A percentile compares a stretch with the other conserved stretches of the same genome.
Conservation (phyloP, 2,329 filamentous ascomycete species). For the Diaporthe sp. region DNA sequence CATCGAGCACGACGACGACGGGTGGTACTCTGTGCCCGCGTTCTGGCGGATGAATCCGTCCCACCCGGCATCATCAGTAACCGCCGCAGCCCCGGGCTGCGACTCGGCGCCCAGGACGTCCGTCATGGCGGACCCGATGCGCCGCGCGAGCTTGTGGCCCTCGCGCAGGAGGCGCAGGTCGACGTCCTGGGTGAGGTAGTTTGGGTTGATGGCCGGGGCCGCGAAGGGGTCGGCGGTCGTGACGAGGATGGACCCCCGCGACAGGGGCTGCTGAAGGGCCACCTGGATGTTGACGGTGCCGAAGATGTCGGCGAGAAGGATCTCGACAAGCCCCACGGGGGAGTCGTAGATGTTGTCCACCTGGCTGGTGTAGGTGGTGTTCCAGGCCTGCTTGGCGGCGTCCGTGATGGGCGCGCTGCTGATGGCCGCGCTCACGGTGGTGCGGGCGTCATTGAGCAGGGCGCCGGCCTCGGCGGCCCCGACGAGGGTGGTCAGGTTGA, state of each 20-base stretch:
- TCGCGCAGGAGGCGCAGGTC: constrained; percentile 63
- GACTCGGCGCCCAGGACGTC: constrained; percentile 54
- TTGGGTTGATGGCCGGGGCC: constrained; percentile 59
- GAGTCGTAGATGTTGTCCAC: constrained; percentile 45
- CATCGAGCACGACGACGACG: constrained; percentile 61
- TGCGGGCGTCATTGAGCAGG: background rate
- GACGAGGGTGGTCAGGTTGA: constrained; percentile 30
- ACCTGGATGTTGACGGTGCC: constrained; percentile 41
- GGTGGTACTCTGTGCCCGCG: constrained; percentile 54
- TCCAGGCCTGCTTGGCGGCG: constrained; percentile 45
- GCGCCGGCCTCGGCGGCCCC: background rate
- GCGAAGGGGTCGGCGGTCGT: constrained; percentile 58
- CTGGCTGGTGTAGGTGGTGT: constrained; percentile 47
- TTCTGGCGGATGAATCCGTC: constrained; percentile 44
- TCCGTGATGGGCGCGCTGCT: constrained; percentile 34
- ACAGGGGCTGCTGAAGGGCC: constrained; percentile 57
- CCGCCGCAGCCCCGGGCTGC: constrained; percentile 48
- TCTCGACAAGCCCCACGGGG: constrained; percentile 44
- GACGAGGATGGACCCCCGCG: constrained; percentile 66
- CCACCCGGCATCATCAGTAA: constrained; percentile 46
- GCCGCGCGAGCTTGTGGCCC: constrained; percentile 52
- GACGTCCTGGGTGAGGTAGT: constrained; percentile 60
- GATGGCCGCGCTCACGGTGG: constrained; percentile 17
- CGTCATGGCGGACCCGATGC: constrained; percentile 50
- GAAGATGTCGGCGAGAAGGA: constrained; percentile 46